Base-by-base conservation (phyloP, 306 rosid genomes). In the Sechiopsis laciniata region DNA sequence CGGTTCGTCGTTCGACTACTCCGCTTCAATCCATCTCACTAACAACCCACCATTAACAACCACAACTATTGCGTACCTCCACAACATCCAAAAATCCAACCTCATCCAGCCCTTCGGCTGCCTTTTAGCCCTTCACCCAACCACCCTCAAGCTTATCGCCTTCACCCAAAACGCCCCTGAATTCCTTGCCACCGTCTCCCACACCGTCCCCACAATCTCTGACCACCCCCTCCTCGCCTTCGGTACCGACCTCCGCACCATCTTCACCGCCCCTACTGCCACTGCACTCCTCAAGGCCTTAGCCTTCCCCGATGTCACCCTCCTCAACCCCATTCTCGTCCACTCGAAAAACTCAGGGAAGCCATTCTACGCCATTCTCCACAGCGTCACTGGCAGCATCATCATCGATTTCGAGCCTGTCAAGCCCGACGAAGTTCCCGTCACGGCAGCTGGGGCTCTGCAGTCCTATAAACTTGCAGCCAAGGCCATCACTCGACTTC, bases 281-380 rank as follows among this genome's bases (percentile, higher is more conserved):
- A 81, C 96, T 55, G 94, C 96, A 4, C 78, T 93, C 84, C 91
- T 88, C 35, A 93, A 93, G 85, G 98, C 97, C 58, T 81, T 90
- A 0, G 94, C 93, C 69, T 90, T 86, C 57, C 89, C 83, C 6
- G 98, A 93, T 72, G 94, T 90, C 78, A 83, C 96, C 4, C 97
- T 93, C 78, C 82, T 93, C 74, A 93, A 93, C 74, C 98, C 98
- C 69, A 87, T 93, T 73, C 82, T 90, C 75, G 97, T 94, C 59
- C 97, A 94, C 79, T 94, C 96, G 88, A 94, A 94, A 83, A 86
- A 92, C 62, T 94, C 98, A 71, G 97, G 98, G 75, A 94, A 87
- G 83, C 98, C 98, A 19, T 94, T 88, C 77, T 94, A 94, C 78
- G 98, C 98, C 8, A 86, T 94, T 46, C 78, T 85, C 32, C 98